Evolutionary conservation across 108 stramenopile genomes (phyloP), one percentile per base, ranked within the genome.

Genomic region (Discostella pseudostelligera): DNA sequence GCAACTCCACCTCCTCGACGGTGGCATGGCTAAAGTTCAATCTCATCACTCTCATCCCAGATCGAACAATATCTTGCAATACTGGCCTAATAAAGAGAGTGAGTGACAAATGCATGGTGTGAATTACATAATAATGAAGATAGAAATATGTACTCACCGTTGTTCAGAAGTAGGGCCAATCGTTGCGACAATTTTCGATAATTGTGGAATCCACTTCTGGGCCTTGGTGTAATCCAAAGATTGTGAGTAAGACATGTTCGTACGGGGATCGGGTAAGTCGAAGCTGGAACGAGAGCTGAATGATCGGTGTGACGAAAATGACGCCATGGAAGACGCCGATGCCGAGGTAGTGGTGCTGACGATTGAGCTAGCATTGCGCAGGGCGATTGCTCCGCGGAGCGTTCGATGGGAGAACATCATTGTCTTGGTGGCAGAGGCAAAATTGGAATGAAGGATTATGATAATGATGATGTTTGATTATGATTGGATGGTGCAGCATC

Each of bases 1-100:
- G 90, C 64, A 95, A 62, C 57, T 93, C 91, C 7, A 95, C 95
- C 83, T 97, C 97, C 65, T 97, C 96, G 24, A 70, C 86, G 8
- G 97, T 97, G 28, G 96, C 97, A 69, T 97, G 97, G 36, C 89
- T 90, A 76, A 97, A 97, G 71, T 97, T 97, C 49, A 97, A 70
- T 39, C 97, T 78, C 96, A 96, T 96, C 29, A 97, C 80, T 13
- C 86, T 81, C 88, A 97, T 85, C 28, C 95, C 95, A 42, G 83
- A 83, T 25, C 81, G 43, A 10, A 91, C 87, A 25, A 93, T 80
- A 22, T 89, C 72, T 50, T 84, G 61, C 70, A 96, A 49, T 12
- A 92, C 88, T 22, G 86, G 86, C 14, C 32, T 32, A 32, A 32
- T 32, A 3, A 32, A 32, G 32, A 5, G 32, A 32, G 32, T 5